Base-by-base conservation (phyloP, 225 moss, liverwort and hornwort genomes). In the Marchantia paleacea region DNA sequence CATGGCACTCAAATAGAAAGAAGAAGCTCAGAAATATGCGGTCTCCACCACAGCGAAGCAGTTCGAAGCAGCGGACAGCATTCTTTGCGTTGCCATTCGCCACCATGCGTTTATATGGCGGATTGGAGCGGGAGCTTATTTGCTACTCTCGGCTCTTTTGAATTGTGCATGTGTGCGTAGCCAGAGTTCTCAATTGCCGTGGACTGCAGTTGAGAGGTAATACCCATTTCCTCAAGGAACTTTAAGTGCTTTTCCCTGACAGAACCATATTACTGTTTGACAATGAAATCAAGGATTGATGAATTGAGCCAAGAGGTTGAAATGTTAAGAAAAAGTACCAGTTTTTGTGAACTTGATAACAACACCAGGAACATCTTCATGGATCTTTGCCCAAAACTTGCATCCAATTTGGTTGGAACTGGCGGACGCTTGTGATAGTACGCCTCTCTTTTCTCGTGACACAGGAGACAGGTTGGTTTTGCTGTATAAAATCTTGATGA, bases 1-100 rank as follows among this genome's bases (percentile, higher is more conserved):
- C n/a, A 20, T 73, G 24, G 49, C 22, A 53, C 25, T 52, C n/a
- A 52, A 73, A 73, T 24, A 73, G 12, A 49, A 72, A 50, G 20
- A 25, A 31, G 20, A 9, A 73, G 73, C 73, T 73, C 73, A 73
- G 75, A 30, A 57, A 18, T 16, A 75, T 57, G 75, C 55, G 55
- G 8, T 54, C 55, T 15, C 15, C 18, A 55, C 75, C 55, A 25
- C 20, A 73, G 8, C 73, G 74, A 29, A 55, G 60, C 20, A 58
- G 75, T 60, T 76, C 31, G 58, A 60, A 76, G 28, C 75, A 18
- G 54, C 20, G 75, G 31, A 39, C 39, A 30, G 8, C 58, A 20
- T 60, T 60, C 75, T 39, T 76, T 60, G 39, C 20, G 0, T 60
- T 61, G 19, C 31, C 39, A 10, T 18, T 76, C 60, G 39, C 31